phyloP scores from a whole-genome alignment of 2,329 filamentous ascomycete genomes.

The Monosporascus cannonballus region DNA sequence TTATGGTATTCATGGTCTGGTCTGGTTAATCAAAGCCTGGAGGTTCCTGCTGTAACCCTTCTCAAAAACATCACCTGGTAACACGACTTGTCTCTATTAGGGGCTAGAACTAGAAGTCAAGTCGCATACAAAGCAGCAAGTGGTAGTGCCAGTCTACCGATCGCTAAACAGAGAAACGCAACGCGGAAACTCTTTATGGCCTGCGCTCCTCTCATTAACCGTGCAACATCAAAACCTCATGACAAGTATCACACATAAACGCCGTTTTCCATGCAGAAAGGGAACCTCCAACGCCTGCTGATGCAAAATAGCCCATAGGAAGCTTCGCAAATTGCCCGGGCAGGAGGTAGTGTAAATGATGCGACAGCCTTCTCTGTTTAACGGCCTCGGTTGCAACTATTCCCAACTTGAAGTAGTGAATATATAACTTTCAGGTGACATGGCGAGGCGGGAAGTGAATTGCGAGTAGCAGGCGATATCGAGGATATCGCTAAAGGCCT shows the following conservation, averaged over 20 bases:
- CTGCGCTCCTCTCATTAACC: background rate
- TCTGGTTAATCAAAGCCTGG: too few relatives aligned
- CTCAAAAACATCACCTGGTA: too few relatives aligned
- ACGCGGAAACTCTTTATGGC: background rate
- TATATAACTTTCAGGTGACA: background rate
- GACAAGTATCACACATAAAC: background rate
- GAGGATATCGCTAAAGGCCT: background rate
- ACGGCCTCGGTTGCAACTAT: background rate
- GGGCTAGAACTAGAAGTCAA: too few relatives aligned
- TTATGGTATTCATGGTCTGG: too few relatives aligned
- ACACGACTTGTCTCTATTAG: too few relatives aligned
- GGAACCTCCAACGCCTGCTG: constrained; percentile 4
- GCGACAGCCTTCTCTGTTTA: background rate
- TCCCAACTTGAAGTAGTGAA: background rate
- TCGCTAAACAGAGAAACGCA: too few relatives aligned
- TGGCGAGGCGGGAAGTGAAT: background rate
- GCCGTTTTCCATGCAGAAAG: background rate
- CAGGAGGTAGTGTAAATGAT: background rate
- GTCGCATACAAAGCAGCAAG: too few relatives aligned
- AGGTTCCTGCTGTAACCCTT: too few relatives aligned
- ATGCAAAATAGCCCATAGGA: constrained; percentile 8
- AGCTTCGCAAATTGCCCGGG: background rate
- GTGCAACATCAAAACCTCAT: background rate
- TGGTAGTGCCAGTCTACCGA: too few relatives aligned
- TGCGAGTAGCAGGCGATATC: background rate